Base-by-base conservation (phyloP, 371 early-diverging fungal species). In the Globomyces sp. region DNA sequence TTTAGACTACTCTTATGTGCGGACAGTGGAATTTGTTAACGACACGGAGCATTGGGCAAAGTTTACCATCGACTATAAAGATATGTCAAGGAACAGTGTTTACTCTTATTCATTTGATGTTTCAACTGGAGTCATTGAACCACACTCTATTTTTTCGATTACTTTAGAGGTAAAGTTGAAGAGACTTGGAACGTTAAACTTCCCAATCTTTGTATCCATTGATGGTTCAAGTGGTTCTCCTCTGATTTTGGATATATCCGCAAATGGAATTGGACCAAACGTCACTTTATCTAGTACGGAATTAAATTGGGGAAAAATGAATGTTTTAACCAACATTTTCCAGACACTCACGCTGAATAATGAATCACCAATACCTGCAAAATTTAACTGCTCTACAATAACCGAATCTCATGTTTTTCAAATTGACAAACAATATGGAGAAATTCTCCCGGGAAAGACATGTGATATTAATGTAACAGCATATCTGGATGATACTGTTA, bases 241-340 rank as follows among this genome's bases (percentile, higher is more conserved):
- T 2, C 58, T 81, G 2, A 68, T 68, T 0, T 68, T 81, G 1
- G 77, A 79, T 43, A 75, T 85, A 44, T 24, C 66, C 0, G 81
- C 76, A 3, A 69, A 64, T 43, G 84, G 84, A 1, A 74, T 79
- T 37, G 84, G 84, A 0, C 85, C 85, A 5, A 69, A 73, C 51
- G 71, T 83, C 3, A 11, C 67, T 0, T 45, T 82, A 0, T 78
- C 80, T 2, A 44, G 68, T 0, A 75, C 63, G 10, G 77, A 77
- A 55, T 51, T 85, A 6, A 73, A 78, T 49, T 85, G 81, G 81
- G 82, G 84, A 0, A 78, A 76, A 34, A 76, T 84, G 9, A 74
- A 68, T 3, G 86, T 84, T 2, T 53, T 85, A 61, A 71, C 68
- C 34, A 45, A 68, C 1, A 43, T 61, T 10, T 3, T 66, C 3